A percentile compares a stretch with the other conserved stretches of the same genome.
These are phyloP conservation scores for Curvularia eragrostidis DNA, from an alignment of 2,329 filamentous ascomycete species.

Conservation along the genomic window DNA sequence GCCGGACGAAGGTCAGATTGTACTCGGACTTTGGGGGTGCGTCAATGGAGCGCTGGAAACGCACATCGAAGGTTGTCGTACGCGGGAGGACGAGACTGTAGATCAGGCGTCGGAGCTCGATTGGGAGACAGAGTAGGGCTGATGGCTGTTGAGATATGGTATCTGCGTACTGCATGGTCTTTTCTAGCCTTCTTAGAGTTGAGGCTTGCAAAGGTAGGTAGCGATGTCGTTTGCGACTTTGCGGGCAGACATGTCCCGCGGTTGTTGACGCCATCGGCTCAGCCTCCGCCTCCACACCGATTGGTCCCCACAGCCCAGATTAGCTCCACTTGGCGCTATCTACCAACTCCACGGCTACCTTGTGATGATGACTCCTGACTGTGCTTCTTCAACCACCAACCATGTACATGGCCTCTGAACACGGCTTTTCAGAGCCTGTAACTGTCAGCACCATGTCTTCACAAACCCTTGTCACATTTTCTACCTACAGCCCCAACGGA, in stretches of 20 bases:
- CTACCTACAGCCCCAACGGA: constrained; percentile 61
- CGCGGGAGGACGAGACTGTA: constrained; percentile 52
- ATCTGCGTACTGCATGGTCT: constrained; percentile 21
- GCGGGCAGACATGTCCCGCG: neutral
- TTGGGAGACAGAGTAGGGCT: constrained; percentile 48
- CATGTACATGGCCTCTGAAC: constrained; percentile 36
- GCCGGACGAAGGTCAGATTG: constrained; percentile 43
- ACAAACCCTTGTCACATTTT: constrained; percentile 37
- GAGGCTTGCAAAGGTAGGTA: neutral
- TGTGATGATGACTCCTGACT: constrained; percentile 37
- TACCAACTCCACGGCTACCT: constrained; percentile 13
- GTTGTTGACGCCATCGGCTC: constrained; percentile 23
- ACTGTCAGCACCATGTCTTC: constrained; percentile 25
- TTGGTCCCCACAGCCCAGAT: constrained; percentile 26
- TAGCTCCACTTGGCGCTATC: constrained; percentile 25
- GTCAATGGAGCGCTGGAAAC: constrained; percentile 24
- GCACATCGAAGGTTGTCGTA: constrained; percentile 42
- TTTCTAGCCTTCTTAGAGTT: neutral
- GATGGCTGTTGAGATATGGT: constrained; percentile 24
- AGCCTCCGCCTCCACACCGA: constrained; percentile 22
- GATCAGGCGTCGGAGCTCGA: constrained; percentile 55
- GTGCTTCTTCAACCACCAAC: constrained; percentile 27
- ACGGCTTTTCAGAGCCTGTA: constrained; percentile 39
- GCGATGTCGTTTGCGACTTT: constrained; percentile 7
- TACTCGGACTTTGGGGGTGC: constrained; percentile 33